phyloP scores from a whole-genome alignment of 2,329 filamentous ascomycete species.

The Neofusicoccum sp. region DNA sequence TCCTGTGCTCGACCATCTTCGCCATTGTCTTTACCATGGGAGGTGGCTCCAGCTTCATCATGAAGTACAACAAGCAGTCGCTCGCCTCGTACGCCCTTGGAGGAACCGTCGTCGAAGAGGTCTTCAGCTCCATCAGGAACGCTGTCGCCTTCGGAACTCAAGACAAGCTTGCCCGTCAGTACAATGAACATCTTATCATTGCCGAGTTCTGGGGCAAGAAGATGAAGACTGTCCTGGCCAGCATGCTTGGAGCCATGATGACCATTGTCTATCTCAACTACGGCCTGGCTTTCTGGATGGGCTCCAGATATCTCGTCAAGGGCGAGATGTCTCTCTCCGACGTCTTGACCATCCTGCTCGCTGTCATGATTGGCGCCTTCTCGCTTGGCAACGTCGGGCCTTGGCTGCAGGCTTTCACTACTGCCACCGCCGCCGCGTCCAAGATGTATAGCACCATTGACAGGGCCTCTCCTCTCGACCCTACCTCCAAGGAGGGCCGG shows the following conservation, averaged over 20 bases:
- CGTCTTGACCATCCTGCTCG: conserved; percentile 82
- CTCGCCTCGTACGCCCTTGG: conserved; percentile 78
- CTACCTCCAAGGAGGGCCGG: conserved; percentile 63
- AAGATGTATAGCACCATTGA: conserved; percentile 97
- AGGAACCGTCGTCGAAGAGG: conserved; percentile 88
- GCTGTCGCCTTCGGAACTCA: conserved; percentile 92
- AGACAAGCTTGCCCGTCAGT: conserved; percentile 82
- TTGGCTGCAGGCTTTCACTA: conserved; percentile 23
- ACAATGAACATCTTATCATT: conserved; percentile 69
- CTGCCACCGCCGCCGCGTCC: conserved; percentile 58
- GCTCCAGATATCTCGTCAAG: conserved; percentile 22
- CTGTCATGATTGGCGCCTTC: conserved; percentile 91
- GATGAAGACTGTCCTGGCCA: conserved; percentile 67
- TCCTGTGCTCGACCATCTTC: conserved; percentile 76
- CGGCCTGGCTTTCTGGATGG: conserved; percentile 25
- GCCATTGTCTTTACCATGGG: conserved; percentile 79
- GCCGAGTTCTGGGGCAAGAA: conserved; percentile 76
- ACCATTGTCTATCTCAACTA: conserved; percentile 74
- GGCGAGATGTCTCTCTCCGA: conserved; percentile 62
- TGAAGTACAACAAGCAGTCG: conserved; percentile 76
- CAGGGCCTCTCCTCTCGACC: conserved; percentile 77
- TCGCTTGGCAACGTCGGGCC: conserved; percentile 59
- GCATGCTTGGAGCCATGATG: conserved; percentile 85
- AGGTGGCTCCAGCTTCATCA: conserved; percentile 62
- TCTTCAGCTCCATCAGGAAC: conserved; percentile 89